Evolutionary conservation across 345 rosid species (phyloP).

Genomic region (Gossypium raimondii): DNA sequence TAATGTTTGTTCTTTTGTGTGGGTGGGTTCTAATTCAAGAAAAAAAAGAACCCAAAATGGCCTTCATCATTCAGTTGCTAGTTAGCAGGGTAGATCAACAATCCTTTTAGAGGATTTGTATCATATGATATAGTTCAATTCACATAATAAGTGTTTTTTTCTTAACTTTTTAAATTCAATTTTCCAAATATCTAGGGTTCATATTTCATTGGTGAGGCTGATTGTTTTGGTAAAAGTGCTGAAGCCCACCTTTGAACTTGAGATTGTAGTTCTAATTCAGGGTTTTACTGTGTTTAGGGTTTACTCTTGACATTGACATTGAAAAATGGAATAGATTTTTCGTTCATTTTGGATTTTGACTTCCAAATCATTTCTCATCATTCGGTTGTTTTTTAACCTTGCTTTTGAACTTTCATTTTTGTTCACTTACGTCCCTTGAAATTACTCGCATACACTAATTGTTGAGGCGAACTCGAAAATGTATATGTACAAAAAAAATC

Average conservation of each 20-base stretch:
- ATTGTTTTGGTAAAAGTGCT: conserved; percentile 47
- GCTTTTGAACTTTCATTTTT: background rate
- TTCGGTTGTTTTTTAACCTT: background rate
- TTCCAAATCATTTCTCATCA: background rate
- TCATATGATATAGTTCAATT: conserved; percentile 57
- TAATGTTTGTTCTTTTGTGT: conserved; percentile 21
- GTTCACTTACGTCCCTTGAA: background rate
- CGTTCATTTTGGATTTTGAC: background rate
- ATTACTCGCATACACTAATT: too few relatives aligned
- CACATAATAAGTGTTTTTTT: conserved; percentile 41
- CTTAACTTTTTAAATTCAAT: background rate
- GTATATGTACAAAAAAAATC: too few relatives aligned
- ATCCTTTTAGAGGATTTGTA: conserved; percentile 61
- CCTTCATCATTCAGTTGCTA: conserved; percentile 20
- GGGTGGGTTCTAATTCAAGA: conserved; percentile 25
- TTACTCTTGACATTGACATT: background rate
- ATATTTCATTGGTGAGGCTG: conserved; percentile 42
- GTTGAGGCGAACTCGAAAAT: too few relatives aligned
- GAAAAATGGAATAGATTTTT: conserved; percentile 15
- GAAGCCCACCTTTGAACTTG: conserved; percentile 42
- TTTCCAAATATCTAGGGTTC: conserved; percentile 37
- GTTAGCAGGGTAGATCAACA: conserved; percentile 44
- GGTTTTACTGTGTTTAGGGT: conserved; percentile 23
- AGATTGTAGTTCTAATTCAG: conserved; percentile 35
- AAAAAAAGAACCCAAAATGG: conserved; percentile 10